phyloP scores from a whole-genome alignment of 345 rosid species.

The Physaria fendleri region DNA sequence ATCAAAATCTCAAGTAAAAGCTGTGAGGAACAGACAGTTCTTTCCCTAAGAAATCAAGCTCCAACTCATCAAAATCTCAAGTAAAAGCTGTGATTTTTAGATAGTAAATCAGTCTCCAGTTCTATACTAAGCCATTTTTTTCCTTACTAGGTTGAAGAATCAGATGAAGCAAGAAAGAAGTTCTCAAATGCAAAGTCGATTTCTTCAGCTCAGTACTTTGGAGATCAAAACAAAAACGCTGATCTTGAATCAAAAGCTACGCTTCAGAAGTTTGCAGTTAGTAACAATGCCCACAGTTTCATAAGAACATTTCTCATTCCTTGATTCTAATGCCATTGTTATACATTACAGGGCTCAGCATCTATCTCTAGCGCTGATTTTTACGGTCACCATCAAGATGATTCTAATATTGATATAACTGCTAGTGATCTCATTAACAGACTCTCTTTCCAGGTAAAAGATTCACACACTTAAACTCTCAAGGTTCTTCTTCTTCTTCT shows the following conservation, averaged over 20 bases:
- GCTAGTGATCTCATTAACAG: slow-evolving; percentile 88
- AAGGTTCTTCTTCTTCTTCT: not conserved
- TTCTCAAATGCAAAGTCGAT: slow-evolving; percentile 96
- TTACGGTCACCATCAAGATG: slow-evolving; percentile 55
- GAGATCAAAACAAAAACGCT: slow-evolving; percentile 56
- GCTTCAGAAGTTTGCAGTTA: slow-evolving; percentile 89
- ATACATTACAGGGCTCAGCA: slow-evolving; percentile 56
- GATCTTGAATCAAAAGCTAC: slow-evolving; percentile 70
- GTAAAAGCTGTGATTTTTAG: slow-evolving; percentile 29
- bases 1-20: slow-evolving; percentile 68
- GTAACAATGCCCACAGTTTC: slow-evolving; percentile 18
- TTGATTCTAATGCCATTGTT: not conserved
- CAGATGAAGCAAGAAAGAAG: slow-evolving; percentile 97
- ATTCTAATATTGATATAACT: slow-evolving; percentile 59
- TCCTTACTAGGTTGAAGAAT: slow-evolving; percentile 58
- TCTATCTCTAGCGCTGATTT: slow-evolving; percentile 97
- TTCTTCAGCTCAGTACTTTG: slow-evolving; percentile 90
- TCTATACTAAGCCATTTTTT: not conserved
- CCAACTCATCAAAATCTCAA: slow-evolving; percentile 61
- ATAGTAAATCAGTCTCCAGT: not conserved
- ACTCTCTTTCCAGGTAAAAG: slow-evolving; percentile 82
- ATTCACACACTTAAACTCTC: not conserved
- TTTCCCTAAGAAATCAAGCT: slow-evolving; percentile 54
- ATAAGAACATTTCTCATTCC: not conserved
- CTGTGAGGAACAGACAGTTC: slow-evolving; percentile 93